Evolutionary conservation across 371 early-diverging fungal species (phyloP).

Genomic region (Caulochytrium protostelioides): DNA sequence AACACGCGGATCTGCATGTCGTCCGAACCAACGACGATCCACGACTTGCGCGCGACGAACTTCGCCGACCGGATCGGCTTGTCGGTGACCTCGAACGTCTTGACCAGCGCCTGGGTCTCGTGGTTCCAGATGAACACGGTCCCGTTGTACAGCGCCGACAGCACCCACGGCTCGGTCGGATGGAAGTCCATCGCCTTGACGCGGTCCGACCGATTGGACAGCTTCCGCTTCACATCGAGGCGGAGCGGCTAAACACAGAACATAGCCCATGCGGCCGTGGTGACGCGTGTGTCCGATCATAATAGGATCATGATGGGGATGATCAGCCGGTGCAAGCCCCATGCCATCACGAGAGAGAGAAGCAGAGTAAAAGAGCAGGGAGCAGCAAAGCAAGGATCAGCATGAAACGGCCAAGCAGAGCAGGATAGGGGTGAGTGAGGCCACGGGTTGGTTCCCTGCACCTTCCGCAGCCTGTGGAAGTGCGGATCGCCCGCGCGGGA

Average conservation of each 20-base stretch:
- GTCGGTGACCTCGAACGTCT: slow-evolving; percentile 86
- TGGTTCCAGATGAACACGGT: slow-evolving; percentile 96
- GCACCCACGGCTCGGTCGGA: slow-evolving; percentile 96
- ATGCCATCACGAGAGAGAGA: no score
- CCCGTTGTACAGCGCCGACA: slow-evolving; percentile 91
- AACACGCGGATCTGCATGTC: slow-evolving; percentile 94
- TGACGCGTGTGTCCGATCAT: no score
- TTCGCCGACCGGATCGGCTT: slow-evolving; percentile 79
- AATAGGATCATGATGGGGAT: no score
- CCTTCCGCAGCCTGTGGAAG: no score
- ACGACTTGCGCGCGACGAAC: slow-evolving; percentile 89
- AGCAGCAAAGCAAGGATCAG: no score
- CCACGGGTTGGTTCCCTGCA: no score
- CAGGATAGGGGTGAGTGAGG: no score
- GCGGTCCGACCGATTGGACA: slow-evolving; percentile 70
- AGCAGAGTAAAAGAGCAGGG: no score
- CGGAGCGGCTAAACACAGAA: neutral
- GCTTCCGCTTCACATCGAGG: slow-evolving; percentile 14
- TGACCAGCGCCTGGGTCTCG: slow-evolving; percentile 86
- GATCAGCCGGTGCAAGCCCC: no score
- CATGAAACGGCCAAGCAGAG: no score
- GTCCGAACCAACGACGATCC: slow-evolving; percentile 92
- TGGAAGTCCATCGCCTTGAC: slow-evolving; percentile 97
- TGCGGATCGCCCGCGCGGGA: no score
- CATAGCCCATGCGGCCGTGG: neutral